Conservation (phyloP, 352 stramenopile genomes). For the Globisporangium recalcitrans region DNA sequence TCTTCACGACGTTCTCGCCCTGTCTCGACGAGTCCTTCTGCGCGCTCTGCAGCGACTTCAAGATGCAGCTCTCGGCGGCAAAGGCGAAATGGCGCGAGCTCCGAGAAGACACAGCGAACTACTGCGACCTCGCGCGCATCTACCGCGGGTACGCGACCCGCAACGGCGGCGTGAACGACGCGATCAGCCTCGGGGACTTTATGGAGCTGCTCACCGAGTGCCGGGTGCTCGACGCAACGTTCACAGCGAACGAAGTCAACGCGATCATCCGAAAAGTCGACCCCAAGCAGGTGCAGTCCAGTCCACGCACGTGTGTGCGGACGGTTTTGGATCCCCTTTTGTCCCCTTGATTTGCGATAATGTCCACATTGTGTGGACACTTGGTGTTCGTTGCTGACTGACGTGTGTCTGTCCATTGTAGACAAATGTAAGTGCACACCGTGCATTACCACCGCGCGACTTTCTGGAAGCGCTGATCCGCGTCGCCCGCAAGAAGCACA, state of each 20-base stretch:
- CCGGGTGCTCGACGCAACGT: constrained; percentile 48
- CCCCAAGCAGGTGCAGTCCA: constrained; percentile 29
- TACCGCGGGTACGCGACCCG: constrained; percentile 64
- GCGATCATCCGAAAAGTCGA: constrained; percentile 43
- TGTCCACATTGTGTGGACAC: background rate
- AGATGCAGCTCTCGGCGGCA: constrained; percentile 41
- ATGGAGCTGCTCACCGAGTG: constrained; percentile 60
- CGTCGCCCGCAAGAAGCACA: constrained; percentile 56
- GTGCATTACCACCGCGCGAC: constrained; percentile 43
- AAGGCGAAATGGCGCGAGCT: constrained; percentile 66
- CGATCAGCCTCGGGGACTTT: constrained; percentile 53
- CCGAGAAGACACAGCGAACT: constrained; percentile 35
- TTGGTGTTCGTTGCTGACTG: background rate
- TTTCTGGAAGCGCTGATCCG: constrained; percentile 69
- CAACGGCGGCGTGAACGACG: constrained; percentile 26
- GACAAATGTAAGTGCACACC: constrained; percentile 38
- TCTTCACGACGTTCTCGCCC: constrained; percentile 63
- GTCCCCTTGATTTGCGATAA: background rate
- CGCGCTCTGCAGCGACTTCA: constrained; percentile 44
- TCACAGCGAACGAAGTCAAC: constrained; percentile 39
- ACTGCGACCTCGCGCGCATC: constrained; percentile 70
- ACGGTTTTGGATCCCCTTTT: too few relatives aligned
- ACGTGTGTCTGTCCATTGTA: background rate
- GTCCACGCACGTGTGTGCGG: background rate
- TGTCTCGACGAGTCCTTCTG: constrained; percentile 46